Base-by-base conservation (phyloP, 2,329 filamentous ascomycete genomes). In the Exophiala viscosa region DNA sequence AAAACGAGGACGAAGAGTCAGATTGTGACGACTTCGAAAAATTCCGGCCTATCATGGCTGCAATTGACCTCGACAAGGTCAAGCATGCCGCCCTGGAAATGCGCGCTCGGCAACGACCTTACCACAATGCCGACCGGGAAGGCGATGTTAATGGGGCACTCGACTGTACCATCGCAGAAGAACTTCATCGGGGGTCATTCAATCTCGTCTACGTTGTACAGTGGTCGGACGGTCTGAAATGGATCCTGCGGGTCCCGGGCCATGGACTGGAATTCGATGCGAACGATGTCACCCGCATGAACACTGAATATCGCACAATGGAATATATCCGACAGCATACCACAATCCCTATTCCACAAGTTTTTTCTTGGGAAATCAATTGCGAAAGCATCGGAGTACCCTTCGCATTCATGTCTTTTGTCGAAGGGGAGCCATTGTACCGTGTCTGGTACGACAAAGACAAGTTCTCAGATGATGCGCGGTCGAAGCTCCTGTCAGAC, bases 201-300 rank as follows among this genome's bases (percentile, higher is more conserved):
- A 45, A 50, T 33, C 39, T 50, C 14, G 31, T 50, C 32, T 45
- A 34, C 40, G n/a, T 28, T n/a, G 7, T 50, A 7, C 15, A n/a
- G 36, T 50, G 48, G 48, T 50, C 48, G 8, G 48, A 50, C 20
- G 32, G 32, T 7, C 23, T 36, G 14, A 50, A 50, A 28, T 50
- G 48, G 48, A 32, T 50, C 10, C 4, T 50, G 11, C 23, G 48
- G 5, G 36, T 50, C 33, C 48, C 48, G 4, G 40, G 40, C 8
- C 6, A 50, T 23, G 48, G 39, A 3, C 17, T 32, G 13, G 8
- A 38, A 31, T 43, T 23, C 20, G 32, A 44, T 3, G 2, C 11
- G 14, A 14, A 18, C 5, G 23, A 34, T 13, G 17, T 9, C 9
- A 31, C 8, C 18, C 9, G 32, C 7, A 44, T 53, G 44, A 13